Percentiles rank a stretch among this genome's conserved stretches.
These are phyloP conservation scores for Boletus eberwhitei DNA, from an alignment of 768 basidiomycete species.

Conservation along the genomic window DNA sequence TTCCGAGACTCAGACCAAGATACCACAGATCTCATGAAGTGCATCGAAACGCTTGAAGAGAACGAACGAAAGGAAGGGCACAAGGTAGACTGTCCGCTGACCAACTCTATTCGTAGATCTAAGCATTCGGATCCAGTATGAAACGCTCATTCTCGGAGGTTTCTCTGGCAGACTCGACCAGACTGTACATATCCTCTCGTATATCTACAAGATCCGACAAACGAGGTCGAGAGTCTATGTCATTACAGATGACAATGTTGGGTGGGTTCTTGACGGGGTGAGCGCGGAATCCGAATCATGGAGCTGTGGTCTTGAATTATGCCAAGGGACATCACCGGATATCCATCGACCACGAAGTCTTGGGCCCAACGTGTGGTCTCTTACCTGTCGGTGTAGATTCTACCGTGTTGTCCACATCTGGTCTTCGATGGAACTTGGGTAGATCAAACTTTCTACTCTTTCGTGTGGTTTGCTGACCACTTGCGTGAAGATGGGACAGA, in stretches of 20 bases:
- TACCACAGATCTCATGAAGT: conserved; percentile 97
- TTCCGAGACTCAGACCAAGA: conserved; percentile 69
- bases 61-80: conserved; percentile 45
- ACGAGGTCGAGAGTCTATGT: conserved; percentile 60
- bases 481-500: conserved; percentile 45
- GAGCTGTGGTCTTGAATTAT: neutral
- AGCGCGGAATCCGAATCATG: conserved; percentile 14
- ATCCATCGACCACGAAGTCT: conserved; percentile 61
- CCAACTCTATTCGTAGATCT: neutral
- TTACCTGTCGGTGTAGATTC: conserved; percentile 83
- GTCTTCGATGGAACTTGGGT: conserved; percentile 90
- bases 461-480: neutral
- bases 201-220: conserved; percentile 75
- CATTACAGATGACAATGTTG: conserved; percentile 87
- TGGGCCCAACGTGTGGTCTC: conserved; percentile 93
- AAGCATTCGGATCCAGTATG: conserved; percentile 41
- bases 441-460: conserved; percentile 21
- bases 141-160: conserved; percentile 81
- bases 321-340: conserved; percentile 81
- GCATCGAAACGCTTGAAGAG: conserved; percentile 59
- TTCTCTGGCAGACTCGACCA: conserved; percentile 92
- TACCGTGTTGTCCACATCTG: conserved; percentile 75
- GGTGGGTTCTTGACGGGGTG: conserved; percentile 84
- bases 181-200: conserved; percentile 84
- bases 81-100: conserved; percentile 30